These are phyloP conservation scores for Erodium maritimum DNA, from an alignment of 345 rosid genomes.

Conservation along the genomic window DNA sequence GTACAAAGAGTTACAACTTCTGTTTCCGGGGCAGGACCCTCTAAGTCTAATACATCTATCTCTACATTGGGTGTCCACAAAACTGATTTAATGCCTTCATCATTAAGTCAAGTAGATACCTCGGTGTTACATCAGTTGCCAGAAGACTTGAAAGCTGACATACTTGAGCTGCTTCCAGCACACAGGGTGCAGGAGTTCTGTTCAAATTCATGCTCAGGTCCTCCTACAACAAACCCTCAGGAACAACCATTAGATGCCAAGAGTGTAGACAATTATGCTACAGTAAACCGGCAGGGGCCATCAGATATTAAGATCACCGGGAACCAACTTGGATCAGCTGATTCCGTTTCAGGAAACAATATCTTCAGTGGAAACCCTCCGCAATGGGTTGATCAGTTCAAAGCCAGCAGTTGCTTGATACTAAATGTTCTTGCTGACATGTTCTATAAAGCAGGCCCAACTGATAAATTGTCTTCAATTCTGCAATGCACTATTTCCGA, in stretches of 20 bases:
- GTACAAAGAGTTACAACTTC: slow-evolving; percentile 6
- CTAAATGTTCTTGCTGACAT: slow-evolving; percentile 44
- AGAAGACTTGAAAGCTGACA: slow-evolving; percentile 57
- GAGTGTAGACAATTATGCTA: no score
- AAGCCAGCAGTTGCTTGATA: slow-evolving; percentile 34
- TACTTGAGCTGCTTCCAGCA: slow-evolving; percentile 52
- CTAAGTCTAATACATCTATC: slow-evolving; percentile 13
- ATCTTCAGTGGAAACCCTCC: slow-evolving; percentile 82
- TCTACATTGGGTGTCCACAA: slow-evolving; percentile 12
- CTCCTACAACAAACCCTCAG: slow-evolving; percentile 22
- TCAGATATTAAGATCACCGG: slow-evolving; percentile 17
- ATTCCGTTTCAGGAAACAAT: slow-evolving; percentile 11
- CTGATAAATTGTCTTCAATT: slow-evolving; percentile 39
- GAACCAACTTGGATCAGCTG: slow-evolving; percentile 17
- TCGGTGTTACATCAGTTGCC: slow-evolving; percentile 78
- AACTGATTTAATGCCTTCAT: slow-evolving; percentile 54
- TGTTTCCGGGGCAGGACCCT: slow-evolving; percentile 18
- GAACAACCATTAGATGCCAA: no score
- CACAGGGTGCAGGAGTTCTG: slow-evolving; percentile 32
- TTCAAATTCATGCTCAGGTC: slow-evolving; percentile 19
- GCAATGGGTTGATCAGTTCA: slow-evolving; percentile 54
- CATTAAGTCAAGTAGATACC: slow-evolving; percentile 71
- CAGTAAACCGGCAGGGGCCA: slow-evolving; percentile 19
- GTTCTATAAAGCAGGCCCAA: slow-evolving; percentile 36
- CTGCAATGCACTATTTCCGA: slow-evolving; percentile 37